Evolutionary conservation across 2,329 filamentous ascomycete genomes (phyloP).

Genomic region (Aspergillus pseudoglaucus): DNA sequence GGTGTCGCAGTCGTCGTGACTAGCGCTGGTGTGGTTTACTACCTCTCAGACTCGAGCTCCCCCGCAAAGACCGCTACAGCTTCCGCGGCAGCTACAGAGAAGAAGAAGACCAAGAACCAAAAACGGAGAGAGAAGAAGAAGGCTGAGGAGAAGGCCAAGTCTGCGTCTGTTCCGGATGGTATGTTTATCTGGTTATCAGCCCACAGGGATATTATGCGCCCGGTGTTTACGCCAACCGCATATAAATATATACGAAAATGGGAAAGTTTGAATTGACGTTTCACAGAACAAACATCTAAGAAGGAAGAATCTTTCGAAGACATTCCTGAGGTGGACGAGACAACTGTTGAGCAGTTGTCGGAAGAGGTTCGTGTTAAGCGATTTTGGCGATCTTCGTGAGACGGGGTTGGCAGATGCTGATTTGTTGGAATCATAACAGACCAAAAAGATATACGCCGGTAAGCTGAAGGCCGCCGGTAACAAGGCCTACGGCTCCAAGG

Average conservation of each 20-base stretch:
- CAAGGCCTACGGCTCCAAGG: constrained; percentile 90
- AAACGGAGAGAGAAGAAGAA: constrained; percentile 64
- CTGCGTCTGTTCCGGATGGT: constrained; percentile 35
- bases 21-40: constrained; percentile 88
- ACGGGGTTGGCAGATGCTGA: constrained; percentile 2
- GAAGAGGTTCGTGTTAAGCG: constrained; percentile 35
- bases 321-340: constrained; percentile 57
- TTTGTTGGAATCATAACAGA: constrained; percentile 38
- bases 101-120: constrained; percentile 84
- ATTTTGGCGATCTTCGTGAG: not conserved
- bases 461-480: constrained; percentile 95
- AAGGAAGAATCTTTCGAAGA: constrained; percentile 55
- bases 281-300: constrained; percentile 37
- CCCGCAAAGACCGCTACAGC: constrained; percentile 24
- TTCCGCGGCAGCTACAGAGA: constrained; percentile 35
- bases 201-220: constrained; percentile 30
- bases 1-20: constrained; percentile 89
- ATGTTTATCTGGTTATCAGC: constrained; percentile 17
- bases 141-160: constrained; percentile 49
- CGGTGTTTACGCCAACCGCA: not conserved
- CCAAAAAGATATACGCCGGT: constrained; percentile 78
- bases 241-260: not conserved
- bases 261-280: constrained; percentile 16
- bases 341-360: constrained; percentile 41
- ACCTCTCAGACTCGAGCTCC: constrained; percentile 56